Conservation (phyloP, 805 yeast genomes). For the Wickerhamiella sergipiensis region DNA sequence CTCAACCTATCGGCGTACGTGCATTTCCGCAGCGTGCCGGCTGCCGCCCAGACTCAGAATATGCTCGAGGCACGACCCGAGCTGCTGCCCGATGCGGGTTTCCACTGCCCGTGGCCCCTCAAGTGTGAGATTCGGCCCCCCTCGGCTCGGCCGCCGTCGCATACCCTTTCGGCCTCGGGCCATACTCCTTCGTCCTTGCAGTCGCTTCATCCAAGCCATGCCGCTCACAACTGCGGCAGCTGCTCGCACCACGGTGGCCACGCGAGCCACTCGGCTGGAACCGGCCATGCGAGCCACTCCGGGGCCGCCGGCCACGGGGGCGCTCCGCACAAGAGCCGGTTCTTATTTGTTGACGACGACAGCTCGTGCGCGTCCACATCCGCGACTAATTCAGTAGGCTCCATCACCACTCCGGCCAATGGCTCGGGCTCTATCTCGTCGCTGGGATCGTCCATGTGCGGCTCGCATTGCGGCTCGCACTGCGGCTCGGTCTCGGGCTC, state of each 20-base stretch:
- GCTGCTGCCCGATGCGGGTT: conserved; percentile 12
- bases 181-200: neutral
- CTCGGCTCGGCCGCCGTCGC: neutral
- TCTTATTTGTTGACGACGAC: conserved; percentile 7
- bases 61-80: conserved; percentile 21
- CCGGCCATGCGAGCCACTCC: neutral
- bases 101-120: conserved; percentile 3
- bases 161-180: no score
- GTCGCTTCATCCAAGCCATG: no score
- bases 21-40: conserved; percentile 19
- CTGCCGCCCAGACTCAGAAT: conserved; percentile 21
- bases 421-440: neutral
- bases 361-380: neutral
- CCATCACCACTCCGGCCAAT: neutral
- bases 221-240: no score
- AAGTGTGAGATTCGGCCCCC: conserved; percentile 8
- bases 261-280: no score
- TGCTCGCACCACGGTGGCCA: no score
- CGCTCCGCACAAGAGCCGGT: neutral
- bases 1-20: conserved; percentile 18
- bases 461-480: neutral
- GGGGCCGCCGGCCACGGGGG: neutral
- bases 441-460: neutral
- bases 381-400: neutral
- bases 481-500: neutral